Evolutionary conservation across 2,329 filamentous ascomycete genomes (phyloP), one percentile per base, ranked within the genome.

Genomic region (Phaeophleospora eucalypticola): DNA sequence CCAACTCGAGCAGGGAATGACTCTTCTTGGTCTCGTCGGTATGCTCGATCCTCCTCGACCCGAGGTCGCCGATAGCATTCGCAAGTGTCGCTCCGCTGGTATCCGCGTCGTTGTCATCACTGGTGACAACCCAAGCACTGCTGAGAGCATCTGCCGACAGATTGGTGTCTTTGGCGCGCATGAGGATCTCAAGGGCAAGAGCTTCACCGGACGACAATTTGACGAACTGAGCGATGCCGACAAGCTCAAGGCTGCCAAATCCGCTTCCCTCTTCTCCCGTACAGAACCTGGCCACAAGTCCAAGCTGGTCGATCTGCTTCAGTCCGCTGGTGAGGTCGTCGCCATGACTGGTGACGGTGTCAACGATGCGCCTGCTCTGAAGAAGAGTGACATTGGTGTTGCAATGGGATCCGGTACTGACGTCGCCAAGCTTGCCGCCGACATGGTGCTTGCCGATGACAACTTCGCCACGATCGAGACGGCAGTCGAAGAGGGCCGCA

Each of bases 311-410:
- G 93, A 98, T 67, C 83, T 98, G 36, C 85, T 98, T 37, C 94
- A 98, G 68, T 89, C 87, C 48, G 77, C 87, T 41, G 88, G 88
- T 51, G 89, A 98, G 67, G 93, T 98, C 36, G 94, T 98, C 54
- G 93, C 93, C 58, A 98, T 98, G 93, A 98, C 93, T 58, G 93
- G 93, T 63, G 93, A 98, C 64, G 93, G 93, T 70, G 93, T 98
- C 69, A 98, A 98, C 64, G 93, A 98, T 69, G 93, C 93, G 3
- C 93, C 93, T 38, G 93, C 93, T 14, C 77, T 98, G 63, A 98
- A 98, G 80, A 97, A 96, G 75, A 88, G 93, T 32, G 93, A 98
- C 65, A 98, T 98, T 71, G 93, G 93, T 72, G 89, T 98, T 52
- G 94, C 93, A 48, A 98, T 98, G 93, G 94, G 93, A 42, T 93